Percentiles rank a stretch among this genome's conserved stretches.
These are phyloP conservation scores for Samsoniella hepiali DNA, from an alignment of 2,329 filamentous ascomycete species.

Conservation along the genomic window DNA sequence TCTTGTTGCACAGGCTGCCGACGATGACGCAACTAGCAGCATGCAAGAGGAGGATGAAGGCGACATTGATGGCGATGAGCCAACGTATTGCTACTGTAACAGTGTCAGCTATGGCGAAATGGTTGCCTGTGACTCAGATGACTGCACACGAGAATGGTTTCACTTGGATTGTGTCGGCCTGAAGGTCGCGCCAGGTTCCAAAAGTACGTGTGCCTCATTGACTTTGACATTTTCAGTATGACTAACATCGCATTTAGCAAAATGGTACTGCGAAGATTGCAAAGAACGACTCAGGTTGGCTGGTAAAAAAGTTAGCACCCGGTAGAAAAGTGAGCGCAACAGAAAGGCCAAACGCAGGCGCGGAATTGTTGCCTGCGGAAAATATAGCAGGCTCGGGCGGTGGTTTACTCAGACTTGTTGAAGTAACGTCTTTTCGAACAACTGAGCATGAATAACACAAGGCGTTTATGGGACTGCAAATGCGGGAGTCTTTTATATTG, in stretches of 20 bases:
- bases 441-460: constrained; percentile 16
- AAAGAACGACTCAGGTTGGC: constrained; percentile 61
- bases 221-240: background rate
- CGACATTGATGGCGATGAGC: constrained; percentile 67
- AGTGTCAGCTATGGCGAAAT: constrained; percentile 79
- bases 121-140: constrained; percentile 74
- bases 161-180: constrained; percentile 78
- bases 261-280: constrained; percentile 81
- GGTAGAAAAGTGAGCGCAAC: constrained; percentile 30
- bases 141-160: constrained; percentile 77
- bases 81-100: constrained; percentile 76
- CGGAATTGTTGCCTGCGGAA: background rate
- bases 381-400: background rate
- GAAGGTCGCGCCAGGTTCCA: constrained; percentile 72
- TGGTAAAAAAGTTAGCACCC: constrained; percentile 50
- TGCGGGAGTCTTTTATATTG: constrained; percentile 1
- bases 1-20: constrained; percentile 29
- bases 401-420: constrained; percentile 10
- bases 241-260: constrained; percentile 49
- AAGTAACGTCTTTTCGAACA: constrained; percentile 10
- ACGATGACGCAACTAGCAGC: constrained; percentile 44
- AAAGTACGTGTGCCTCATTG: constrained; percentile 52
- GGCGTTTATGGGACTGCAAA: constrained; percentile 14
- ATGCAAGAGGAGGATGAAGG: constrained; percentile 44
- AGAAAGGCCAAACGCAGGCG: background rate